Evolutionary conservation across 2,329 filamentous ascomycete species (phyloP).

Genomic region (Penicillium crustosum): DNA sequence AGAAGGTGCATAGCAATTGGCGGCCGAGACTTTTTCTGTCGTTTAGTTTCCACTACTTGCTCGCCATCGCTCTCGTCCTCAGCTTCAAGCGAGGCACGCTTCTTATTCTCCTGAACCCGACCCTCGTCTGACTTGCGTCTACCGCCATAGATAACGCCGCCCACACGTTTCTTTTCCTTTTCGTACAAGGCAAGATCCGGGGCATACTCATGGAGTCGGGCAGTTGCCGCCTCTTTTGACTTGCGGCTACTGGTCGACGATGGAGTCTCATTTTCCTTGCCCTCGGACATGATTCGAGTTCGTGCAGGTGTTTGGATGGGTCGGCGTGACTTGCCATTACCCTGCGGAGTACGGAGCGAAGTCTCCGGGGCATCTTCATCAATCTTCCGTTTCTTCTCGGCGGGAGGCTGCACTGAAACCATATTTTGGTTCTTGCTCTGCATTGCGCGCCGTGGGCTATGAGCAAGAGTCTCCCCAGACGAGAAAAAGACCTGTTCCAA

Average conservation of each 20-base stretch:
- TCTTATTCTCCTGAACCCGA: constrained; percentile 39
- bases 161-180: constrained; percentile 84
- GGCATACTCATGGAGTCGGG: constrained; percentile 72
- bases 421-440: constrained; percentile 39
- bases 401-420: constrained; percentile 24
- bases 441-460: constrained; percentile 32
- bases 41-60: constrained; percentile 61
- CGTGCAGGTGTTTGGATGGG: constrained; percentile 54
- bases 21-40: constrained; percentile 60
- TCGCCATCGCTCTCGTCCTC: constrained; percentile 52
- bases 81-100: constrained; percentile 48
- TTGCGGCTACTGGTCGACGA: constrained; percentile 74
- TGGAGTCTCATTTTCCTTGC: constrained; percentile 83
- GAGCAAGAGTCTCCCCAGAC: constrained; percentile 26
- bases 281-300: constrained; percentile 54
- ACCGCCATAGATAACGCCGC: constrained; percentile 63
- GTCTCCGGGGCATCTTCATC: constrained; percentile 19
- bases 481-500: constrained; percentile 69
- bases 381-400: constrained; percentile 22
- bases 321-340: constrained; percentile 31
- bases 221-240: constrained; percentile 82
- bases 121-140: constrained; percentile 48
- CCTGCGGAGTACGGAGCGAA: constrained; percentile 28
- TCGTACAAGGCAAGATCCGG: constrained; percentile 87
- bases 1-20: constrained; percentile 73